Base-by-base conservation (phyloP, 768 basidiomycete genomes). In the Mycena floridula region DNA sequence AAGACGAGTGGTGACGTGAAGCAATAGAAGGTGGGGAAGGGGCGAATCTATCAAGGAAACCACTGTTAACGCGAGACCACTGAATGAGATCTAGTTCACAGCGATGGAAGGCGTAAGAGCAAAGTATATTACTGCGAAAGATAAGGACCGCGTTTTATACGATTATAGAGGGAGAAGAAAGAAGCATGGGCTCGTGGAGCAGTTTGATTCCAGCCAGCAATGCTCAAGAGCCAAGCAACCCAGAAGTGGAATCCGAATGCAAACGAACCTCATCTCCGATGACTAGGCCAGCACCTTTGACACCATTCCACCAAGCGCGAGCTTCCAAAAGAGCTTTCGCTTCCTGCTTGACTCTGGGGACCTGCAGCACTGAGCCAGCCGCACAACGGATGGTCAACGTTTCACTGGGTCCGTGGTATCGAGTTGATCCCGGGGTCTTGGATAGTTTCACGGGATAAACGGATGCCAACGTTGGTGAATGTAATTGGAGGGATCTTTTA, bases 301-400 rank as follows among this genome's bases (percentile, higher is more conserved):
- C 64, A 2, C 89, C 89, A 57, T 87, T 89, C 86, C 86, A 90
- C 82, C 86, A 92, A 41, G 82, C 81, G 47, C 66, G 73, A 3
- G 80, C 82, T 12, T 55, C 56, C 47, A 88, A 49, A 52, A 75
- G 59, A 21, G 68, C 62, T 50, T 75, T 74, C 43, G 78, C 77
- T 50, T 83, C 79, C 47, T 79, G 77, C 54, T 85, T 81, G 15
- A 92, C 63, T 48, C 64, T 62, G 2, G 64, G 63, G 2, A 89
- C 77, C 40, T 66, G 64, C 15, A 90, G 54, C 40, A 77, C 64
- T 1, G 77, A 71, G 23, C 67, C 66, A 15, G 62, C 61, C 1
- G 76, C 75, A 54, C 85, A 87, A 7, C 71, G 72, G 12, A 88
- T 61, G 18, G 80, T 47, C 32, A 89, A 53, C 0, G 70, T 56